Evolutionary conservation across 2,329 filamentous ascomycete genomes (phyloP), one percentile per base, ranked within the genome.

Genomic region (Neobulgaria alba): DNA sequence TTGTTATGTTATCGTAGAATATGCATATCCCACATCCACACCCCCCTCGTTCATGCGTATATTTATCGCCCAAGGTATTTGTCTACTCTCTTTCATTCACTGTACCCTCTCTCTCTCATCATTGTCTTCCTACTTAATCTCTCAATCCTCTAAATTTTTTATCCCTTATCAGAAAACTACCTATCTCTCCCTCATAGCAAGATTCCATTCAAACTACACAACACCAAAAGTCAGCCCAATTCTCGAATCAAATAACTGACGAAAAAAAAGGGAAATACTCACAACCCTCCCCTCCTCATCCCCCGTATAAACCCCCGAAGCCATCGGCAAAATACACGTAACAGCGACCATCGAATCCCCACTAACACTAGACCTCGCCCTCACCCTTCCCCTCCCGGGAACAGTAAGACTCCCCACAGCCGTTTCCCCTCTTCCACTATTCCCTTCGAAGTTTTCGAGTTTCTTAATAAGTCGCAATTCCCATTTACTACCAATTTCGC

Each of bases 241-340:
- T 35, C 18, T 17, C 5, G n/a, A 23, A 33, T 10, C 10, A 32
- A 4, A 9, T 1, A 20, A 15, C 4, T 26, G 15, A 32, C 10
- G 12, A 23, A 38, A 29, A 38, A 23, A 45, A 15, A 29, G 35
- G 34, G 26, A 20, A 37, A 39, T 44, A 76, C 80, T 75, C 59
- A 92, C 85, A 63, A 98, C 90, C 68, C 81, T 74, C 20, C 92
- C 92, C 49, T 88, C 83, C 49, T 96, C 92, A 65, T 96, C 92
- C 3, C 90, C 92, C 0, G 89, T 95, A 63, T 95, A 96, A 8
- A 96, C 79, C 47, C 82, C 74, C 48, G 82, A 80, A 39, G 85
- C 78, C 73, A 89, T 84, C 2, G 90, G 84, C 42, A 85, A 71
- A 38, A 98, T 84, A 58, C 85, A 93, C 29, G 85, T 94, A 46